Conservation (phyloP, 2,329 filamentous ascomycete species). For the Botrytis galanthina region DNA sequence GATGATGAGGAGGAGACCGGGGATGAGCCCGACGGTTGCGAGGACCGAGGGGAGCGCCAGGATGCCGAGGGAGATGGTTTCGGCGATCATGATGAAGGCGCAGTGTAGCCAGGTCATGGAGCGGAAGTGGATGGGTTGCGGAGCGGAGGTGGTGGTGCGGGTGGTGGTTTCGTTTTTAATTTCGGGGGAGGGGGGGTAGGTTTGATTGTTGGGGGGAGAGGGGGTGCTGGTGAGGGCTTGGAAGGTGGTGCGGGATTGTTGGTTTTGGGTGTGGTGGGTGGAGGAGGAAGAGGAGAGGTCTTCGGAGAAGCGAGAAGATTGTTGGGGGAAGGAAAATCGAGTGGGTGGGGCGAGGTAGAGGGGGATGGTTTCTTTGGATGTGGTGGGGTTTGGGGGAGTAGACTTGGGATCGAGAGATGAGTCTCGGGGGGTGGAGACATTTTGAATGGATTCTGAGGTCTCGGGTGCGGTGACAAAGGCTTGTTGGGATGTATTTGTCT, state of each 20-base stretch:
- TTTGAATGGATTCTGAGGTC: neutral
- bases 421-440: neutral
- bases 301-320: neutral
- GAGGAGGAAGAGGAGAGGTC: neutral
- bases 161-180: neutral
- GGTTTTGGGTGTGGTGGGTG: neutral
- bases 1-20: constrained; percentile 49
- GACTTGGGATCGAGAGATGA: too few relatives aligned
- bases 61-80: constrained; percentile 22
- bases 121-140: neutral
- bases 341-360: neutral
- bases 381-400: neutral
- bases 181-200: neutral
- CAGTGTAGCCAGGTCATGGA: constrained; percentile 19
- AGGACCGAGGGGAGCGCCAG: constrained; percentile 18
- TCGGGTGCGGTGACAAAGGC: neutral
- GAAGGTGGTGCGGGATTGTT: neutral
- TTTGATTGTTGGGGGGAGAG: too few relatives aligned
- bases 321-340: neutral
- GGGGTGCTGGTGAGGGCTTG: neutral
- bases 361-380: too few relatives aligned
- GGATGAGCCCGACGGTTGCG: constrained; percentile 17
- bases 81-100: constrained; percentile 16
- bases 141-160: neutral
- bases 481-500: neutral